Evolutionary conservation across 2,329 filamentous ascomycete genomes (phyloP), one percentile per base, ranked within the genome.

Genomic region (Fusarium pseudocircinatum): DNA sequence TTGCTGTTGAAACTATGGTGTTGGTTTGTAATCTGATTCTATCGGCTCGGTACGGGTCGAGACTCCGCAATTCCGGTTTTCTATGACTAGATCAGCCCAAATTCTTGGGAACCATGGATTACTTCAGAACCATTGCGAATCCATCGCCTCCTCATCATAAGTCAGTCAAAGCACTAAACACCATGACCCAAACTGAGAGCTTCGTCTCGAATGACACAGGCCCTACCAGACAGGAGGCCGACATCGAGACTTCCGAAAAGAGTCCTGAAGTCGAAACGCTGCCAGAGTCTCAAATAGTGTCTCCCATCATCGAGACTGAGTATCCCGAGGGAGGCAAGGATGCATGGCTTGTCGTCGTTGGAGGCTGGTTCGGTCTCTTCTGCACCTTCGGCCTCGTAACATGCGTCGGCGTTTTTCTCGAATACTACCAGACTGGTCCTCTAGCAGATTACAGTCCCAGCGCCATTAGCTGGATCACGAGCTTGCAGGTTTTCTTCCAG

Each of bases 331-430:
- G 61, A 0, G 57, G 57, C 0, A 16, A 15, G 5, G 57, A 63
- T 11, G 61, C 61, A 26, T 64, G 61, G 61, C 58, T 64, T 1
- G 61, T 63, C 3, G 58, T 64, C 0, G 2, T 44, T 0, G 61
- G 61, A 2, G 58, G 58, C 11, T 64, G 61, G 58, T 64, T 52
- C 1, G 61, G 61, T 1, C 43, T 64, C 30, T 64, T 64, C 22
- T 64, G 61, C 6, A 52, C 61, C 5, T 64, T 64, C 2, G 37
- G 61, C 5, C 44, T 64, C 0, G 37, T 64, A 7, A 63, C 61
- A 0, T 63, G 61, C 3, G 44, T 63, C 4, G 61, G 61, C 0
- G 61, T 63, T 0, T 64, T 63, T 10, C n/a, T 64, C 4, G 44
- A 64, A 3, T 13, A 63, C 7, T 64, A 64, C n/a, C 44, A 63